Conservation (phyloP, 306 rosid genomes). For the Vigna radiata region DNA sequence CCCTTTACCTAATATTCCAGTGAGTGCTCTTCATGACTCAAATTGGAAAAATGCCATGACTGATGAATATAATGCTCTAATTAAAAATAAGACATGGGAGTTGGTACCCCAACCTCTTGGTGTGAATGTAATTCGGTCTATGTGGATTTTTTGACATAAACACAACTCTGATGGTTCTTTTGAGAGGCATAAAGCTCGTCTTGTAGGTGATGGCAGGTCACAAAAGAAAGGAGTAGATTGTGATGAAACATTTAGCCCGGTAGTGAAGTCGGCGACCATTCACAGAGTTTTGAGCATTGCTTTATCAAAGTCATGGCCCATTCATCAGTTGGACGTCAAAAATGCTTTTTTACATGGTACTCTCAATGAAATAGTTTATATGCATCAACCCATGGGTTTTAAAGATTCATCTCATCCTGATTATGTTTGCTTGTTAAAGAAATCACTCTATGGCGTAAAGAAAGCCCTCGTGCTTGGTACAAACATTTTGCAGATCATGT, state of each 20-base stretch:
- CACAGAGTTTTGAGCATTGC: neutral
- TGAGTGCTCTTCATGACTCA: no score
- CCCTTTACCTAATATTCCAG: no score
- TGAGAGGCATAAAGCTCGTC: neutral
- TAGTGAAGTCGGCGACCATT: neutral
- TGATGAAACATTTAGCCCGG: constrained; percentile 1
- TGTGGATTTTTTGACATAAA: no score
- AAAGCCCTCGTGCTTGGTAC: neutral
- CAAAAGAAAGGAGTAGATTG: neutral
- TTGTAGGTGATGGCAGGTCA: neutral
- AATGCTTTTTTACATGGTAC: neutral
- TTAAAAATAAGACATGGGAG: no score
- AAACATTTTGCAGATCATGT: neutral
- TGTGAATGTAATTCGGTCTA: no score
- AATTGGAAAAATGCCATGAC: no score
- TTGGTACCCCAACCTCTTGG: no score
- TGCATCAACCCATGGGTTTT: neutral
- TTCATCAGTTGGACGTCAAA: neutral
- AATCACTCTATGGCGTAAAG: neutral
- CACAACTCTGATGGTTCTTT: no score
- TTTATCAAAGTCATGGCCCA: neutral
- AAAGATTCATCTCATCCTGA: neutral
- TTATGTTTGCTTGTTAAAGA: constrained; percentile 3
- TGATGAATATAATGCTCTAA: no score
- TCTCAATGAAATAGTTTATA: neutral